Evolutionary conservation across 495 filamentous ascomycete species (phyloP), one percentile per base, ranked within the genome.

Genomic region (Pseudotulostoma volvatum): DNA sequence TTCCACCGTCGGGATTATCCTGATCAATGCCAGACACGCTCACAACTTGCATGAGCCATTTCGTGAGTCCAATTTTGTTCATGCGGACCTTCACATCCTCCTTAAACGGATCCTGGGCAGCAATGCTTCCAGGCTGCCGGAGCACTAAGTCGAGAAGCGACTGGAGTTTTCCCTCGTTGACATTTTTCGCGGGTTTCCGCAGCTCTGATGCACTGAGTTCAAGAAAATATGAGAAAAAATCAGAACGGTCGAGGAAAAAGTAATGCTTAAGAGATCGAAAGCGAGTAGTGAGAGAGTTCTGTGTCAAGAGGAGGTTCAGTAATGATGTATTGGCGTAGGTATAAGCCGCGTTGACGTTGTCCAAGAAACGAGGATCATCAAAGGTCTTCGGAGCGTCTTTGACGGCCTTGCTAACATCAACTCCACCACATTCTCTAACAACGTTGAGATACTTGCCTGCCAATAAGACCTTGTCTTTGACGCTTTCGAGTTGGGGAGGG

Each of bases 361-460:
- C 90, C 37, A 96, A 59, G 46, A 97, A 92, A 19, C 78, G 72
- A 39, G 69, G 61, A 46, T 97, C 90, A 53, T 94, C 87, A 43
- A 97, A 93, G 1, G 82, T 93, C 31, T 74, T 74, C 4, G 90
- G 92, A 20, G 93, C 81, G 53, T 94, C 85, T 42, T 74, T 75
- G 30, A 92, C 79, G 28, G 79, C 77, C 58, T 90, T 85, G 56
- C 82, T 92, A 36, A 94, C 76, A 56, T 94, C 85, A 17, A 96
- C 90, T 17, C 90, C 90, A 38, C 90, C 90, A 50, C 90, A 96
- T 55, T 97, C 90, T 38, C 90, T 71, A 8, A 97, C 90, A 1
- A 97, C 90, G 47, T 97, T 97, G 9, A 97, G 74, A 50, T 97
- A 97, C 54, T 97, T 97, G 14, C 90, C 90, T 11, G 90, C 90